These are phyloP conservation scores for Fusarium odoratissimum DNA, from an alignment of 2,329 filamentous ascomycete species.

Conservation along the genomic window DNA sequence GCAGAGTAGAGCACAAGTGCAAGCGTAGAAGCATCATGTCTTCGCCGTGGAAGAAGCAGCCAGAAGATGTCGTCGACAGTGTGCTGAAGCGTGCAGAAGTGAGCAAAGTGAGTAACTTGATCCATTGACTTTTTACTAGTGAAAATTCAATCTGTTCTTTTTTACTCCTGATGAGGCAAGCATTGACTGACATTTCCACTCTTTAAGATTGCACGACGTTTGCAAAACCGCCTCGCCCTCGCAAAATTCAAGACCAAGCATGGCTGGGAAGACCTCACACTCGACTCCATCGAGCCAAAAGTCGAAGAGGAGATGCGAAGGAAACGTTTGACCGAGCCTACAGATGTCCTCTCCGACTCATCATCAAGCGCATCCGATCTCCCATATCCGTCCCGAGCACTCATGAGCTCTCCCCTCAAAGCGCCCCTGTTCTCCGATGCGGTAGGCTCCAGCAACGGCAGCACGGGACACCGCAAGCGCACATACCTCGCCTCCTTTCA, in stretches of 20 bases:
- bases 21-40: conserved; percentile 57
- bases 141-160: not conserved
- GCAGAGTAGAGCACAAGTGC: conserved; percentile 29
- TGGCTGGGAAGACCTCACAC: conserved; percentile 90
- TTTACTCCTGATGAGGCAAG: not conserved
- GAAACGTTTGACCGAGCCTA: conserved; percentile 71
- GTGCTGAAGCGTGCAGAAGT: conserved; percentile 80
- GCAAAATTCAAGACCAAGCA: conserved; percentile 98
- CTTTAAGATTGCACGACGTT: conserved; percentile 85
- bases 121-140: not conserved
- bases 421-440: conserved; percentile 87
- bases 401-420: conserved; percentile 89
- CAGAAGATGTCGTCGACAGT: conserved; percentile 73
- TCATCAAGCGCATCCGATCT: conserved; percentile 86
- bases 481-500: conserved; percentile 71
- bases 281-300: conserved; percentile 87
- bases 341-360: conserved; percentile 85
- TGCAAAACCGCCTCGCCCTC: conserved; percentile 93
- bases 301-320: conserved; percentile 82
- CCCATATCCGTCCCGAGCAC: conserved; percentile 72
- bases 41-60: conserved; percentile 72
- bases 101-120: conserved; percentile 70
- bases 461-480: conserved; percentile 73
- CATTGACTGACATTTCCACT: conserved; percentile 37
- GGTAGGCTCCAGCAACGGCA: conserved; percentile 75